Conservation (phyloP, 371 early-diverging fungal genomes). For the Batkoa obscura region DNA sequence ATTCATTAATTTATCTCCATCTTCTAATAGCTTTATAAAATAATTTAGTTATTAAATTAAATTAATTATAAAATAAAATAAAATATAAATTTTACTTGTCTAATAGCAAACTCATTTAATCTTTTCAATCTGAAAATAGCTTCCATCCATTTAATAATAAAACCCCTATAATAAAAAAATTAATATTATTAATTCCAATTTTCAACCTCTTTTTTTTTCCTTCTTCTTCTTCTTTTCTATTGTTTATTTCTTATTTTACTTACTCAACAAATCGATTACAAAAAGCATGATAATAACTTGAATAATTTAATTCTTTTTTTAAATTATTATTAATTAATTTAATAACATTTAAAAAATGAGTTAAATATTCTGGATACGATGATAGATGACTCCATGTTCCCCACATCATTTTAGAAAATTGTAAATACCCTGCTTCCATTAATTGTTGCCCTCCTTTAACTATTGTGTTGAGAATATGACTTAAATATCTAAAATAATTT, state of each 20-base stretch:
- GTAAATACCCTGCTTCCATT: neutral
- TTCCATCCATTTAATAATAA: neutral
- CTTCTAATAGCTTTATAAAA: neutral
- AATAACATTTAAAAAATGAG: neutral
- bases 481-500: too few species aligned
- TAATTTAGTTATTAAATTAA: neutral
- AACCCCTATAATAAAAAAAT: neutral
- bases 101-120: neutral
- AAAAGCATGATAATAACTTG: neutral
- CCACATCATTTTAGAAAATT: neutral
- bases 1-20: neutral
- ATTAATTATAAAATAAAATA: neutral
- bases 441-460: neutral
- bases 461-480: neutral
- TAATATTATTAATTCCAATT: neutral
- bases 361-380: neutral
- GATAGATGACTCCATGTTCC: neutral
- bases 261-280: neutral
- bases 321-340: neutral
- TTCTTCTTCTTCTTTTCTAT: too few species aligned
- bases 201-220: neutral
- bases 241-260: neutral
- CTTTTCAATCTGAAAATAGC: neutral
- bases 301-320: neutral
- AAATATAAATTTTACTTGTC: neutral